phyloP scores from a whole-genome alignment of 495 filamentous ascomycete genomes.

The Penicillium paxilli region DNA sequence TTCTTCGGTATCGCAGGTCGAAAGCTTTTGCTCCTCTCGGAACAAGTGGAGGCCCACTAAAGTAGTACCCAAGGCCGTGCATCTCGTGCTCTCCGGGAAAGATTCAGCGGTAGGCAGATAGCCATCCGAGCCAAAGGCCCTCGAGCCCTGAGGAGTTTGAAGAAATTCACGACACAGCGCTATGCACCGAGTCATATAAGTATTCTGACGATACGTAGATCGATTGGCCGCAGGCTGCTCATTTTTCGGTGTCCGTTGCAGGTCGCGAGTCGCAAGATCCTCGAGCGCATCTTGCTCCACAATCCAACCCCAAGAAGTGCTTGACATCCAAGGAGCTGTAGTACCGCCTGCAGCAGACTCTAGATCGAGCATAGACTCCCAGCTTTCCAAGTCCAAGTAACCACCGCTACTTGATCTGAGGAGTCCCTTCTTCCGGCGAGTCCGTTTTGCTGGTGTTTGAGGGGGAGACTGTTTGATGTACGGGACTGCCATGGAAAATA shows the following conservation, averaged over 20 bases:
- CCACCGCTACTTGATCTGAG: slow-evolving; percentile 62
- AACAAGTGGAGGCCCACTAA: slow-evolving; percentile 81
- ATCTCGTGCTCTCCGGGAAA: slow-evolving; percentile 53
- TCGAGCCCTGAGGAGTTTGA: slow-evolving; percentile 51
- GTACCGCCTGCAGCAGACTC: slow-evolving; percentile 58
- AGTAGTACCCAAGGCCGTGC: slow-evolving; percentile 62
- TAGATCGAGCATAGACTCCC: slow-evolving; percentile 60
- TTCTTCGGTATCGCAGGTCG: slow-evolving; percentile 59
- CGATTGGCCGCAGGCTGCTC: slow-evolving; percentile 23
- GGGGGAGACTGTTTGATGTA: slow-evolving; percentile 42
- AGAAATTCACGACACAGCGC: slow-evolving; percentile 57
- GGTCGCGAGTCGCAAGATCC: slow-evolving; percentile 17
- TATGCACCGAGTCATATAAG: slow-evolving; percentile 44
- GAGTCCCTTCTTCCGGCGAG: slow-evolving; percentile 50
- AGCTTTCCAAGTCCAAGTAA: slow-evolving; percentile 56
- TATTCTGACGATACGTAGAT: slow-evolving; percentile 47
- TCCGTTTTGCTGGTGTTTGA: slow-evolving; percentile 38
- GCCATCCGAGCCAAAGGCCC: slow-evolving; percentile 51
- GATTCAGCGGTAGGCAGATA: slow-evolving; percentile 62
- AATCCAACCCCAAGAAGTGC: slow-evolving; percentile 73
- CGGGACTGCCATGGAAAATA: slow-evolving; percentile 63
- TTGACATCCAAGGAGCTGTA: slow-evolving; percentile 64
- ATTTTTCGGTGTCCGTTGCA: slow-evolving; percentile 21
- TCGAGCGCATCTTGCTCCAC: slow-evolving; percentile 57
- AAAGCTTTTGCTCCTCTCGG: slow-evolving; percentile 85